Percentiles rank a stretch among this genome's conserved stretches.
Conservation (phyloP, 805 yeast species). For the Debaryomyces hansenii region DNA sequence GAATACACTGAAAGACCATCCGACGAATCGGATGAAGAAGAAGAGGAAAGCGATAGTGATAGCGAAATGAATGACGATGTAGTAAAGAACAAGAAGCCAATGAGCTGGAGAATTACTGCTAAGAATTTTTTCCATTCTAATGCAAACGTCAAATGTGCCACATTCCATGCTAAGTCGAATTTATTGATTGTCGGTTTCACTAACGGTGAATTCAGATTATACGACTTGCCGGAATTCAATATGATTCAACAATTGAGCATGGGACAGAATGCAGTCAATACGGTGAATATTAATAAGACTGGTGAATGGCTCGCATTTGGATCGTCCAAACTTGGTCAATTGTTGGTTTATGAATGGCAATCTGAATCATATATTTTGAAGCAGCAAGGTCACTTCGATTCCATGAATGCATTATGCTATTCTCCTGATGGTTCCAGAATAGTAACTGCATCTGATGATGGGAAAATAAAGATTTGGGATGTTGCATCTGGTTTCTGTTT, state of each 20-base stretch:
- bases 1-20: conserved; percentile 66
- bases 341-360: conserved; percentile 98
- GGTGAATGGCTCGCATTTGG: conserved; percentile 99
- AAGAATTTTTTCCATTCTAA: conserved; percentile 76
- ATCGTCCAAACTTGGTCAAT: conserved; percentile 85
- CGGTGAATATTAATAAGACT: conserved; percentile 72
- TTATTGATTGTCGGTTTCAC: conserved; percentile 85
- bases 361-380: conserved; percentile 92
- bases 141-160: conserved; percentile 72
- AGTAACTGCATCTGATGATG: conserved; percentile 95
- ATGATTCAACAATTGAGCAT: conserved; percentile 83
- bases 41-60: conserved; percentile 30
- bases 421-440: conserved; percentile 94
- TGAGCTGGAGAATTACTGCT: conserved; percentile 80
- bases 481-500: conserved; percentile 88
- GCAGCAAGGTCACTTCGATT: conserved; percentile 96
- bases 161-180: conserved; percentile 74
- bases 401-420: conserved; percentile 78
- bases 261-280: conserved; percentile 88
- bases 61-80: conserved; percentile 12
- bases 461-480: conserved; percentile 97
- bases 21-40: conserved; percentile 44
- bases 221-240: conserved; percentile 80
- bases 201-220: conserved; percentile 87
- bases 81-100: conserved; percentile 33